Base-by-base conservation (phyloP, 257 asterid genomes). In the Solanum rostratum region DNA sequence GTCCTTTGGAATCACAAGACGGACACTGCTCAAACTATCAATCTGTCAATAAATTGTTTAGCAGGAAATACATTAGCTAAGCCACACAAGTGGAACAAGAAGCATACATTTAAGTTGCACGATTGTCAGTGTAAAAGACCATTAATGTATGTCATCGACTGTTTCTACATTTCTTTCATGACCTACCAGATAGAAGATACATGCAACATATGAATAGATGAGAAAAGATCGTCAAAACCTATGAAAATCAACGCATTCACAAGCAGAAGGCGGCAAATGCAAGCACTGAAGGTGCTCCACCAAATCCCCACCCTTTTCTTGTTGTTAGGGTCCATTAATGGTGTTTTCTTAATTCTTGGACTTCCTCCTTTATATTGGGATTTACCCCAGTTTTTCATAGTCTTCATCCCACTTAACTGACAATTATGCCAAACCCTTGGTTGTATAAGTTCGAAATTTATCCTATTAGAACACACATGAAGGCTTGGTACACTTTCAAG, bases 1-100 rank as follows among this genome's bases (percentile, higher is more conserved):
- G 89, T 97, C 98, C 89, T 93, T 95, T 12, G 98, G 97, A 91
- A 96, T 95, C 86, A 87, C 65, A 60, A 96, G 81, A 65, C 98
- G 94, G 41, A 90, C 86, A 87, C 93, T 93, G 86, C 97, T 93
- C 87, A 96, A 93, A 89, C 90, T 87, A 84, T 92, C 93, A 88
- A 96, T 91, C 99, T 96, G 92, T 84, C 70, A 59, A 76, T 55
- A 33, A 30, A 50, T 50, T n/a, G 50, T 65, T 83, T 59, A 52
- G 85, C 76, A 82, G 68, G 84, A 69, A 78, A 86, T 49, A 80
- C 46, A 73, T 68, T 43, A 37, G 24, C 60, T 29, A 41, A 60
- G 43, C 66, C 41, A 89, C 62, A 82, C 66, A 7, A 79, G 29
- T 73, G 78, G 71, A 88, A 43, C 63, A 45, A 46, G 9, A 74